These are phyloP conservation scores for Trebouxia sp. DNA, from an alignment of 139 green algal species.

Conservation along the genomic window DNA sequence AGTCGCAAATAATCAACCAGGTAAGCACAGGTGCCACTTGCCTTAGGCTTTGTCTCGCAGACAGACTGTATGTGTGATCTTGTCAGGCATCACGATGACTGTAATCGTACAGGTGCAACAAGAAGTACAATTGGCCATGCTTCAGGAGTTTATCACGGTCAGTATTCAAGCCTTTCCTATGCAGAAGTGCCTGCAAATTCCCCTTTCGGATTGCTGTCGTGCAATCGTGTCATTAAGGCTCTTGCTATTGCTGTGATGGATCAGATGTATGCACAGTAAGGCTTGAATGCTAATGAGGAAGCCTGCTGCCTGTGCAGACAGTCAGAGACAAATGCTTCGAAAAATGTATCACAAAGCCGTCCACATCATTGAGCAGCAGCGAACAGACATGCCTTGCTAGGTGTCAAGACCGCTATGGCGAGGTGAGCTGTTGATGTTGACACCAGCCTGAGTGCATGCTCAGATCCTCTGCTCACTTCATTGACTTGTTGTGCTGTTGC, in stretches of 20 bases:
- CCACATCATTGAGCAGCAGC: slow-evolving; percentile 79
- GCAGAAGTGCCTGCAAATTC: too few relatives aligned
- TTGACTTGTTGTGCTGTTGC: not conserved
- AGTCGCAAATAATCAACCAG: not conserved
- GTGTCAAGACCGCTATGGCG: slow-evolving; percentile 91
- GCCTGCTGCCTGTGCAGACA: slow-evolving; percentile 59
- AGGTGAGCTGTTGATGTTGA: slow-evolving; percentile 48
- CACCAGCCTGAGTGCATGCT: too few relatives aligned
- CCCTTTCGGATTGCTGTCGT: not conserved
- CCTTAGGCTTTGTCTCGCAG: too few relatives aligned
- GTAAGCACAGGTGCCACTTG: not conserved
- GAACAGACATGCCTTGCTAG: slow-evolving; percentile 87
- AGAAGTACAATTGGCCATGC: slow-evolving; percentile 16
- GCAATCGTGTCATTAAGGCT: not conserved
- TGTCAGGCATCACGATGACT: too few relatives aligned
- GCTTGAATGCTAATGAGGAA: not conserved
- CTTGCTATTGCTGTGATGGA: not conserved
- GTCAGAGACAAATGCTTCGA: slow-evolving; percentile 96
- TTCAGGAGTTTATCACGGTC: slow-evolving; percentile 34
- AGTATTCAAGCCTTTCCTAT: too few relatives aligned
- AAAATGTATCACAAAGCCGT: slow-evolving; percentile 85
- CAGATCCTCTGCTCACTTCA: not conserved
- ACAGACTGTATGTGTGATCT: too few relatives aligned
- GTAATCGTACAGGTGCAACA: slow-evolving; percentile 23
- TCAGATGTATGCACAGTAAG: too few relatives aligned